A percentile compares a stretch with the other conserved stretches of the same genome.
Evolutionary conservation across 2,329 filamentous ascomycete species (phyloP).

Genomic region (Penicillium hordei): DNA sequence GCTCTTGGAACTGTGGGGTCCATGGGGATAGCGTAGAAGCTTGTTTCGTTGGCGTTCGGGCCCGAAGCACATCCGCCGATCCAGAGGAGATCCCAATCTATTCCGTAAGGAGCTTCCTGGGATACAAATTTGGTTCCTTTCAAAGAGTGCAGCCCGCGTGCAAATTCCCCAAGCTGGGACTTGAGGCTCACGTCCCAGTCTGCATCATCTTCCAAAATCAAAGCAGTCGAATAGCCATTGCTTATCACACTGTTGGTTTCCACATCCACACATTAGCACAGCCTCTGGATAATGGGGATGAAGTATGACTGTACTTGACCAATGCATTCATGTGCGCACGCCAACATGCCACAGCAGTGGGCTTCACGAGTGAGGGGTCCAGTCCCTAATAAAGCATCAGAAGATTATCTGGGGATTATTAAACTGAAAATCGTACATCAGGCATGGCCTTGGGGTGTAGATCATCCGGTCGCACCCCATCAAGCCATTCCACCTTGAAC

Average conservation of each 20-base stretch:
- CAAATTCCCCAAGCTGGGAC: constrained; percentile 47
- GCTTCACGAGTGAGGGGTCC: constrained; percentile 16
- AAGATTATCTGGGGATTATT: neutral
- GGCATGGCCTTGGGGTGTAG: constrained; percentile 48
- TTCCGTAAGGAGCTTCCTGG: constrained; percentile 49
- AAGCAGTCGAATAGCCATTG: constrained; percentile 48
- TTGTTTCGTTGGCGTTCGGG: constrained; percentile 29
- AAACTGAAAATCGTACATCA: constrained; percentile 17
- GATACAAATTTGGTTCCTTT: constrained; percentile 28
- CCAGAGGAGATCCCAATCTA: constrained; percentile 56
- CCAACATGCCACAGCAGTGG: constrained; percentile 44
- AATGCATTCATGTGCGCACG: constrained; percentile 43
- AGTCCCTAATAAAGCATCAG: constrained; percentile 16
- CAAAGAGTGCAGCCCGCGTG: constrained; percentile 32
- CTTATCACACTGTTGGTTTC: constrained; percentile 43
- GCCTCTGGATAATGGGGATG: neutral
- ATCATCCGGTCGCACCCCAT: constrained; percentile 44
- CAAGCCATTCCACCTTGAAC: constrained; percentile 47
- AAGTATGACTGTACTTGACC: constrained; percentile 24
- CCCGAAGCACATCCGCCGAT: constrained; percentile 50
- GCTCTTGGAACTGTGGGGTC: constrained; percentile 30
- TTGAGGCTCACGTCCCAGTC: constrained; percentile 59
- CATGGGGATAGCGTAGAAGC: constrained; percentile 31
- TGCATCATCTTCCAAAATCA: constrained; percentile 58
- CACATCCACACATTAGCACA: neutral